phyloP scores from a whole-genome alignment of 352 stramenopile genomes.

The Phytophthora palmivora region DNA sequence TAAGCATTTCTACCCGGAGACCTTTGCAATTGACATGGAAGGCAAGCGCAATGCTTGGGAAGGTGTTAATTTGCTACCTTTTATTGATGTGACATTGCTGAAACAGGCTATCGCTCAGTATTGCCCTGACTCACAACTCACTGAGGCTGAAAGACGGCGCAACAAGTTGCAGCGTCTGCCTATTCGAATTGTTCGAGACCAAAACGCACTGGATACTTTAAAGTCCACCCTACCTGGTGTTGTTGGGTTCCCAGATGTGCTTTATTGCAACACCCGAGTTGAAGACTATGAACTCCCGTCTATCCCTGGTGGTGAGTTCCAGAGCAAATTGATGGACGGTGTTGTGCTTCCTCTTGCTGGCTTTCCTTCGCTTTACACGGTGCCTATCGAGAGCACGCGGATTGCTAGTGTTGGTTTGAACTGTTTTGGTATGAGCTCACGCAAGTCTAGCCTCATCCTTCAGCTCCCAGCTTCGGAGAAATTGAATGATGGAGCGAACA shows the following conservation, averaged over 20 bases:
- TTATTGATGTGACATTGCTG: slow-evolving; percentile 96
- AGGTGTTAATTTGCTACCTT: slow-evolving; percentile 98
- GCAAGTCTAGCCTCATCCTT: slow-evolving; percentile 82
- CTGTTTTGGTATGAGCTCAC: slow-evolving; percentile 93
- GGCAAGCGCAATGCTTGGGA: slow-evolving; percentile 97
- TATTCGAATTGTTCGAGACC: slow-evolving; percentile 90
- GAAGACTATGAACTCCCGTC: slow-evolving; percentile 59
- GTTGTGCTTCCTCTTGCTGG: slow-evolving; percentile 78
- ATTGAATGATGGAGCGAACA: slow-evolving; percentile 25
- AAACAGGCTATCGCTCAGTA: slow-evolving; percentile 92
- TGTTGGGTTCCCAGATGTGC: slow-evolving; percentile 68
- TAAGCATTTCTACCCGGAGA: slow-evolving; percentile 94
- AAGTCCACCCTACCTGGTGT: slow-evolving; percentile 70
- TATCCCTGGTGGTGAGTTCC: slow-evolving; percentile 69
- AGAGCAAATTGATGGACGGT: slow-evolving; percentile 76
- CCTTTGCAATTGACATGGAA: slow-evolving; percentile 88
- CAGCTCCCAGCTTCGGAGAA: slow-evolving; percentile 47
- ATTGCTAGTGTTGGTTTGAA: slow-evolving; percentile 90
- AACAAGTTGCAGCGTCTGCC: slow-evolving; percentile 85
- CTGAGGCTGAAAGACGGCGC: slow-evolving; percentile 87
- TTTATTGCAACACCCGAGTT: slow-evolving; percentile 70
- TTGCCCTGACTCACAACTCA: slow-evolving; percentile 92
- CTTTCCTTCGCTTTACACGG: slow-evolving; percentile 79
- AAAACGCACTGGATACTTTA: slow-evolving; percentile 68
- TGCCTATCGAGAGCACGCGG: slow-evolving; percentile 56